Evolutionary conservation across 331 rosid genomes (phyloP), one percentile per base, ranked within the genome.

Genomic region (Saraca asoca): DNA sequence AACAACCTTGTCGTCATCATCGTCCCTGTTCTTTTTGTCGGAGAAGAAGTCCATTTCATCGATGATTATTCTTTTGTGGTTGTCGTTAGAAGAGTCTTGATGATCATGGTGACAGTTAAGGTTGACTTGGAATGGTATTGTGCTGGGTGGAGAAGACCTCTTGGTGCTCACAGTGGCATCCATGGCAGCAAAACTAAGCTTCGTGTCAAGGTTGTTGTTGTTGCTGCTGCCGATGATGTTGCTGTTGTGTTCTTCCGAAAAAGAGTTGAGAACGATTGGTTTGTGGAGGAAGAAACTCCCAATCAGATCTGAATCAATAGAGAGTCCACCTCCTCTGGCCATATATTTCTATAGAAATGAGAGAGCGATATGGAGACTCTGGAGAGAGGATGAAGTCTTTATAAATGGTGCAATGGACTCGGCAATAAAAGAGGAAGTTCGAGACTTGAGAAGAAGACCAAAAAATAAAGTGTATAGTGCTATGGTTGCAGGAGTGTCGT

Each of bases 241-340:
- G 31, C 31, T 24, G 31, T 3, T 24, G 31, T 24, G 31, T 24
- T 83, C 78, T 58, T 85, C 69, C 12, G 80, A 81, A 64, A 86
- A 83, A 44, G 95, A 86, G 83, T 88, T 83, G 55, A 85, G 95
- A 55, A 80, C 85, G 66, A 53, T 51, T 13, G 94, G 88, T 5
- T 64, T 68, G 74, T 75, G 81, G 51, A 65, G 69, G 34, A 77
- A 82, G 78, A 79, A 86, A 45, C 45, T 74, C 55, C 66, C 70
- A 58, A 61, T 24, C 73, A 86, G 96, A 89, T 87, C 95, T 82
- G 89, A 80, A 89, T 82, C 89, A 88, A 89, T 87, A 81, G 87
- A 63, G 78, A 85, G 90, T 85, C 87, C 91, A 84, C 82, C 67
- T 64, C 68, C 82, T 78, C 80, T 79, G 85, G 75, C 91, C 86